Evolutionary conservation across 352 stramenopile species (phyloP).

Genomic region (Globisporangium mamillatum): DNA sequence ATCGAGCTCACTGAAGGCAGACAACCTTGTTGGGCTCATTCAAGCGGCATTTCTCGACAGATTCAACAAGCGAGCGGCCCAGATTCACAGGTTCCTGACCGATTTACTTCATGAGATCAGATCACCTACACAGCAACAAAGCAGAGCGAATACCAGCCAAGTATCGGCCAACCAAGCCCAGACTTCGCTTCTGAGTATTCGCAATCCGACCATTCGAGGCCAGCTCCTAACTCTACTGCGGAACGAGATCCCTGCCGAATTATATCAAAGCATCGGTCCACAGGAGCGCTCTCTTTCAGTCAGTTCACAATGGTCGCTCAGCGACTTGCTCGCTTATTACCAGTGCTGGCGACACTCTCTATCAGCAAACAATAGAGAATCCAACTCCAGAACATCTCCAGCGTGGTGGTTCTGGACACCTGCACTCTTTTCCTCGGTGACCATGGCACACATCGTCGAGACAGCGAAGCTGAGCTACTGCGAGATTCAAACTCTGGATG

Average conservation of each 20-base stretch:
- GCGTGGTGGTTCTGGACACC: slow-evolving; percentile 15
- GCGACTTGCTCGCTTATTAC: slow-evolving; percentile 13
- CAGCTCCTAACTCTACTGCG: slow-evolving; percentile 9
- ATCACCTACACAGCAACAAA: neutral
- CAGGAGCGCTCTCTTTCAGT: neutral
- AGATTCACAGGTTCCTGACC: neutral
- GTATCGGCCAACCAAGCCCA: neutral
- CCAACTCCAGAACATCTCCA: neutral
- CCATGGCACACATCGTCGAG: neutral
- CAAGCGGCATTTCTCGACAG: neutral
- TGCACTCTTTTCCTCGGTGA: neutral
- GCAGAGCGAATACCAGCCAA: neutral
- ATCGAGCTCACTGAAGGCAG: neutral
- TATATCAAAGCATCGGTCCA: neutral
- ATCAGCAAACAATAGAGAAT: neutral
- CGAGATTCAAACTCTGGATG: neutral
- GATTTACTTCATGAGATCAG: neutral
- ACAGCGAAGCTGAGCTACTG: slow-evolving; percentile 7
- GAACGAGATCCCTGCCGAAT: slow-evolving; percentile 4
- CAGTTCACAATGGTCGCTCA: slow-evolving; percentile 1
- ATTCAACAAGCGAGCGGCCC: neutral
- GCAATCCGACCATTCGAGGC: neutral
- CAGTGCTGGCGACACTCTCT: neutral
- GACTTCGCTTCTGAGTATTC: neutral
- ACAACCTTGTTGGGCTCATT: neutral